phyloP scores from a whole-genome alignment of 129 eudicot genomes.

The Centrapalus pauciflorus region DNA sequence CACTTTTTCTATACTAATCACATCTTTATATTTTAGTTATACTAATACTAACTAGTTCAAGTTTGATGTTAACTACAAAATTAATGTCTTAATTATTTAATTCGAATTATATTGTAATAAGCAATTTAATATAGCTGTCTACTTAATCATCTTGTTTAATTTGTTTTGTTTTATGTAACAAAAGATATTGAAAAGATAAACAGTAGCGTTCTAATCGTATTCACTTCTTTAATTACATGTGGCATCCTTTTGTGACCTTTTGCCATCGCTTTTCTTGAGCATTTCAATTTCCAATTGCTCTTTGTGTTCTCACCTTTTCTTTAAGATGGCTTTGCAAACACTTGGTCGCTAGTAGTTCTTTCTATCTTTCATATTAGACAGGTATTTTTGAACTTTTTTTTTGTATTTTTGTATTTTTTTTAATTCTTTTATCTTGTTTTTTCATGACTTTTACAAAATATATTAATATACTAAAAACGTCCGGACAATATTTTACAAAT shows the following conservation, averaged over 20 bases:
- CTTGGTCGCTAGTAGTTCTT: conserved; percentile 6
- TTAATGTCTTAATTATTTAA: background rate
- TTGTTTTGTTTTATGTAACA: background rate
- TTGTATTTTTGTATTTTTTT: too few species aligned
- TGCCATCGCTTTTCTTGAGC: background rate
- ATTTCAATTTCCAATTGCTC: conserved; percentile 22
- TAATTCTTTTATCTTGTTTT: too few species aligned
- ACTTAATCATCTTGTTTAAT: background rate
- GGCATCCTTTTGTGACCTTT: conserved; percentile 14
- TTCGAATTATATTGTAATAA: background rate
- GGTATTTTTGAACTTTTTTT: background rate
- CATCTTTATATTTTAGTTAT: background rate
- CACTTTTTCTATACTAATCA: conserved; percentile 6
- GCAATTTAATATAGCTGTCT: background rate
- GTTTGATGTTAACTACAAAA: too few species aligned
- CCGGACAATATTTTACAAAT: too few species aligned
- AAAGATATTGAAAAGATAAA: background rate
- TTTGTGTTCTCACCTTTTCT: conserved; percentile 22
- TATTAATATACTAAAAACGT: too few species aligned
- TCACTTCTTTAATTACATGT: conserved; percentile 14
- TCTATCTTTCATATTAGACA: background rate
- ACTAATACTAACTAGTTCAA: background rate
- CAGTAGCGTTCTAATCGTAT: background rate
- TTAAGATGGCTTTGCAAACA: conserved; percentile 1
- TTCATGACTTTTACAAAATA: too few species aligned